phyloP scores from a whole-genome alignment of 2,329 filamentous ascomycete genomes.

The Diaporthe australafricana region DNA sequence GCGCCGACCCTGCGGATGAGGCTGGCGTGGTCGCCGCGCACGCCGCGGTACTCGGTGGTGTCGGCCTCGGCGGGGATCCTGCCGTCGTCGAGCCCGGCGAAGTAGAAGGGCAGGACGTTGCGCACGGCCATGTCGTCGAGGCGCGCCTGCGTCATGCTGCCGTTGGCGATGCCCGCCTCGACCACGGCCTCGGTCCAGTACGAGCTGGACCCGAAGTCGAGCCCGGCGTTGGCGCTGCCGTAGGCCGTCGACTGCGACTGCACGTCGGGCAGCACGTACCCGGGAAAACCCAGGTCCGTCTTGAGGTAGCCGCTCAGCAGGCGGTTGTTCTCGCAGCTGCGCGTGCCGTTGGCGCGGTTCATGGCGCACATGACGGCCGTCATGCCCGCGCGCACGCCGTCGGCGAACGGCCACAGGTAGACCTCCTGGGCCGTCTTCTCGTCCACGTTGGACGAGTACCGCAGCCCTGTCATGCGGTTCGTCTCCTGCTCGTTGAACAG shows the following conservation, averaged over 20 bases:
- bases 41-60: constrained; percentile 61
- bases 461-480: constrained; percentile 61
- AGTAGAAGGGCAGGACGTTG: constrained; percentile 67
- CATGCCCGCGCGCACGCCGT: constrained; percentile 7
- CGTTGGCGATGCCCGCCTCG: constrained; percentile 68
- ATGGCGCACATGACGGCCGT: constrained; percentile 32
- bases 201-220: constrained; percentile 78
- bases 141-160: constrained; percentile 65
- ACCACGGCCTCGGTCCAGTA: constrained; percentile 61
- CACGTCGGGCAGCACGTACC: constrained; percentile 77
- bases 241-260: constrained; percentile 73
- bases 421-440: constrained; percentile 54
- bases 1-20: constrained; percentile 62
- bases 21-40: constrained; percentile 66
- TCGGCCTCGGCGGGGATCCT: constrained; percentile 60
- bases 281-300: constrained; percentile 69
- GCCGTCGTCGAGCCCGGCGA: constrained; percentile 61
- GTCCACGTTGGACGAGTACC: constrained; percentile 51
- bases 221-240: constrained; percentile 69
- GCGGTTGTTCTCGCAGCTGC: constrained; percentile 76
- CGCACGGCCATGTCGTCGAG: constrained; percentile 65
- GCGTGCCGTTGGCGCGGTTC: constrained; percentile 49
- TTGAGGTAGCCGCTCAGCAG: constrained; percentile 75
- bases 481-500: constrained; percentile 61
- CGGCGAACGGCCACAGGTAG: constrained; percentile 54